Evolutionary conservation across 306 rosid species (phyloP), one percentile per base, ranked within the genome.

Genomic region (Mucuna pruriens): DNA sequence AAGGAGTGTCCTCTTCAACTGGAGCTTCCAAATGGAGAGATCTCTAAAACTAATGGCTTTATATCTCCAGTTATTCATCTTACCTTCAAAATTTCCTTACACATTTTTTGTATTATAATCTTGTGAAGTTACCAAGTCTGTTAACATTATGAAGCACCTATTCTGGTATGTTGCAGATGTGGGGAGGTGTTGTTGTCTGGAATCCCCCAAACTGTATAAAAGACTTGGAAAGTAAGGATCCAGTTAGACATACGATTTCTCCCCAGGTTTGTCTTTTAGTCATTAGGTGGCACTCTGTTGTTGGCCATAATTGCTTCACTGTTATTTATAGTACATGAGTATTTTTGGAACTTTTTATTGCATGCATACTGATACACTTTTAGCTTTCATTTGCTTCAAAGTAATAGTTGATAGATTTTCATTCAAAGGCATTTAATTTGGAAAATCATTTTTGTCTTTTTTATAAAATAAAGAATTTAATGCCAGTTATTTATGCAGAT

Each of bases 141-240:
- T 62, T 45, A 55, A 70, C 71, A 46, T 61, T 76, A 48, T 66
- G 31, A 55, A 55, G 83, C 46, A 55, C 62, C 76, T 48, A 48
- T 73, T 71, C 57, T 74, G 81, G 54, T 84, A 76, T 78, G 36
- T 73, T 89, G 78, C 87, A 95, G 98, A 95, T 87, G 96, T 95
- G 99, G 99, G 99, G 99, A 80, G 99, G 99, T 46, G 87, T 93
- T 69, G 80, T 90, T 71, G 97, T 95, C 77, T 95, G 94, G 96
- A 95, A 95, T 76, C 97, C 98, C 26, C 80, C 85, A 67, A 84
- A 89, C 74, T 91, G 96, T 79, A 42, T 75, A 78, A 88, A 84
- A 71, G 83, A 78, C 68, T 78, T 83, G 73, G 87, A 86, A 64
- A 89, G 89, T 75, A 80, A 82, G 83, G 88, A 34, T 82, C 90